Evolutionary conservation across 371 early-diverging fungal genomes (phyloP), one percentile per base, ranked within the genome.

Genomic region (Mortierella sp.): DNA sequence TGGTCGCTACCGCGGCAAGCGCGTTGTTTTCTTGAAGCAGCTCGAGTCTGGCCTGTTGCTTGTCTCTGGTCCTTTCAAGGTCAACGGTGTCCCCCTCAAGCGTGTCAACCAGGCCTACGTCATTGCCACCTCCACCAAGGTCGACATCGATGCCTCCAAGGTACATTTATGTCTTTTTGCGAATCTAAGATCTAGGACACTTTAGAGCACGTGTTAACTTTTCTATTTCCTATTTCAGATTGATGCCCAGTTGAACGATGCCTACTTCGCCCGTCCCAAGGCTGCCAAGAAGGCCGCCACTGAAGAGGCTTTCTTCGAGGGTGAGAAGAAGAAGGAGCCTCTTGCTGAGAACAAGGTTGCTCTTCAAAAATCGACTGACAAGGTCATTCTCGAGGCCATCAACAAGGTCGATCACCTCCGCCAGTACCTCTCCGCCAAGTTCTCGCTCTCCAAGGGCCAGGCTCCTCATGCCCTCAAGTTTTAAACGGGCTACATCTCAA

Each of bases 31-130:
- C 93, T 90, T 99, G 87, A 97, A 97, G 94, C 96, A 96, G 88
- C 92, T 99, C 78, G 91, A 89, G 69, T 92, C 93, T 69, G 99
- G 99, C 83, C 92, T 98, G 74, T 89, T 99, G 73, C 92, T 99
- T 75, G 96, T 98, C 80, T 94, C 98, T 75, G 99, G 99, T 68
- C 99, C 99, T 70, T 96, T 93, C 95, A 94, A 94, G 91, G 83
- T 97, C 88, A 99, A 99, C 93, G 99, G 99, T 80, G 96, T 99
- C 51, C 99, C 99, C 68, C 89, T 99, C 78, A 92, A 96, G 79
- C 96, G 99, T 72, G 97, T 99, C 88, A 96, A 97, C 93, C 97
- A 97, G 89, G 96, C 98, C 74, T 98, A 97, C 87, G 98, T 96
- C 77, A 94, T 98, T 84, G 97, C 98, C 81, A 99, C 98, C 84